Evolutionary conservation across 1,139 yeast genomes (phyloP).

Genomic region (Yamadazyma blattariae): DNA sequence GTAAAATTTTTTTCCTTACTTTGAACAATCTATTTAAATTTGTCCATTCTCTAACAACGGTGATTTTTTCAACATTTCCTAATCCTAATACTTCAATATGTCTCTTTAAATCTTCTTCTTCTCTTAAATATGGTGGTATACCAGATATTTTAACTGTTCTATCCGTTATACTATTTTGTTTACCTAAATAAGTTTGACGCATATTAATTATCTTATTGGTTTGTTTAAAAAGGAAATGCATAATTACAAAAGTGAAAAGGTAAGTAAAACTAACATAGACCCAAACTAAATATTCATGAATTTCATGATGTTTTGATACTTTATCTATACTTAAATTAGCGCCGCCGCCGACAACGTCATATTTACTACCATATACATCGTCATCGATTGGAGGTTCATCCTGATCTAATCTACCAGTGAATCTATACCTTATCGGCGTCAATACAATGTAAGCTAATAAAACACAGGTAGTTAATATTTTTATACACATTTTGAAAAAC

Average conservation of each 20-base stretch:
- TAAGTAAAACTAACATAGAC: constrained; percentile 43
- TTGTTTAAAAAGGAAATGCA: constrained; percentile 32
- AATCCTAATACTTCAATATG: constrained; percentile 77
- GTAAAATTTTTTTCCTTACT: constrained; percentile 51
- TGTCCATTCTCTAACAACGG: constrained; percentile 85
- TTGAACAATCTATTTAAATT: constrained; percentile 63
- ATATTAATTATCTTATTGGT: constrained; percentile 37
- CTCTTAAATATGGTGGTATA: constrained; percentile 72
- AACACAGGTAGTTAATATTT: constrained; percentile 55
- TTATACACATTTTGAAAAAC: constrained; percentile 72
- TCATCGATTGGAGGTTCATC: constrained; percentile 47
- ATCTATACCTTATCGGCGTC: constrained; percentile 70
- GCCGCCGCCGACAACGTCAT: no score
- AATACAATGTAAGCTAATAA: constrained; percentile 63
- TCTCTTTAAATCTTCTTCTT: constrained; percentile 61
- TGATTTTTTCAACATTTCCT: constrained; percentile 74
- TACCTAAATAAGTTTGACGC: constrained; percentile 42
- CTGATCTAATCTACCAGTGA: constrained; percentile 65
- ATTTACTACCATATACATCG: not conserved
- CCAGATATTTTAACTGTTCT: constrained; percentile 46
- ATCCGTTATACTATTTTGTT: constrained; percentile 44
- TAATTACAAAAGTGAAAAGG: constrained; percentile 35
- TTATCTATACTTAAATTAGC: constrained; percentile 11
- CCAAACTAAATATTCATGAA: constrained; percentile 22
- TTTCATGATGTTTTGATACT: constrained; percentile 16